These are phyloP conservation scores for Boletus coccyginus DNA, from an alignment of 768 basidiomycete species.

Conservation along the genomic window DNA sequence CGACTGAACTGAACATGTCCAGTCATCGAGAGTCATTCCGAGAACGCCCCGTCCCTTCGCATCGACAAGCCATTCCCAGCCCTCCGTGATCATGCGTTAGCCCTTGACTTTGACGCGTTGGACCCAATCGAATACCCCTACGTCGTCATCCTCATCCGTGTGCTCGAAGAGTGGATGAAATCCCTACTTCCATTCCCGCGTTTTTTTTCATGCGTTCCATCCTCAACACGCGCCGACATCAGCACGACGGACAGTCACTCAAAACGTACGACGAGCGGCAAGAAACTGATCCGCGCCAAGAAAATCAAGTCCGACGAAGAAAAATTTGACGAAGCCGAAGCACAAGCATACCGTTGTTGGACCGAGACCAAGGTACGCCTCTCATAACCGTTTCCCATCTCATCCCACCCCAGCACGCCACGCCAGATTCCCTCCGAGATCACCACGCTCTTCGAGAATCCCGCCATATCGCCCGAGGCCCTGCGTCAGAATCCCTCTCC, in stretches of 20 bases:
- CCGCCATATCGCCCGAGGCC: conserved; percentile 42
- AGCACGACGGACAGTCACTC: conserved; percentile 67
- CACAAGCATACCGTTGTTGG: conserved; percentile 84
- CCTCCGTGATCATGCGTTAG: conserved; percentile 67
- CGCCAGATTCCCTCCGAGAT: conserved; percentile 67
- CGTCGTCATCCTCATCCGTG: conserved; percentile 82
- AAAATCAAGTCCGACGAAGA: conserved; percentile 85
- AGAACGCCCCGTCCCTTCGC: too few species aligned
- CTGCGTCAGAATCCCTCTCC: conserved; percentile 49
- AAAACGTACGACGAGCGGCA: conserved; percentile 63
- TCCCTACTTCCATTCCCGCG: conserved; percentile 39
- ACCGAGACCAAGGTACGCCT: conserved; percentile 45
- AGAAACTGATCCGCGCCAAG: conserved; percentile 57
- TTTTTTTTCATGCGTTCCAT: background rate
- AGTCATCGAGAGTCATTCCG: too few species aligned
- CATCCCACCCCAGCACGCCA: background rate
- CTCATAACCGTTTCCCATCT: too few species aligned
- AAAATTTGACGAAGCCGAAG: conserved; percentile 94
- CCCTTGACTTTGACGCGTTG: conserved; percentile 72
- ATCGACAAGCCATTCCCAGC: too few species aligned
- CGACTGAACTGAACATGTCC: too few species aligned
- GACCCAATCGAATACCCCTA: conserved; percentile 93
- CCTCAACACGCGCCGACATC: background rate
- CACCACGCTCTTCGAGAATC: conserved; percentile 58
- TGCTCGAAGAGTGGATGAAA: conserved; percentile 79